Percentiles rank a stretch among this genome's conserved stretches.
Evolutionary conservation across 2,329 filamentous ascomycete species (phyloP).

Genomic region (Fusarium sp.): DNA sequence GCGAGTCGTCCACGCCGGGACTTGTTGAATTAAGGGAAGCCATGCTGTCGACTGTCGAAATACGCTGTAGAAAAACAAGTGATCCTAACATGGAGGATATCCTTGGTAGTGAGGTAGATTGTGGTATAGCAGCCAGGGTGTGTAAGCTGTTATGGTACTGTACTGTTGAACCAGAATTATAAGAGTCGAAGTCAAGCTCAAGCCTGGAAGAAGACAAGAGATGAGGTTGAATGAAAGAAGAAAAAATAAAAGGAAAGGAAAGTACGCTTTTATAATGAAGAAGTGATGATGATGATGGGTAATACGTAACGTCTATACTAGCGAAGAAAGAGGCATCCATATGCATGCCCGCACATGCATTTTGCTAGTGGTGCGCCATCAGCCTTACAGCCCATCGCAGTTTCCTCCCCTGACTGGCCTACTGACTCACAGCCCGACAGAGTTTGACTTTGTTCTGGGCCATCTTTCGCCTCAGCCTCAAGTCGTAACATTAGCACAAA

Average conservation of each 20-base stretch:
- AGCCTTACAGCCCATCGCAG: constrained; percentile 17
- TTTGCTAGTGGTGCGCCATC: constrained; percentile 1
- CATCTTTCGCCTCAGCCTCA: background rate
- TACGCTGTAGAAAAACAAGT: constrained; percentile 11
- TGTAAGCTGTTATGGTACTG: background rate
- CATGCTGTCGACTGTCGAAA: constrained; percentile 36
- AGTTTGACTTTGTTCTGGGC: background rate
- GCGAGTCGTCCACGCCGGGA: constrained; percentile 8
- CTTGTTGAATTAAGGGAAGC: constrained; percentile 40
- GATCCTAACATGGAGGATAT: constrained; percentile 18
- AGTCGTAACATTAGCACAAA: constrained; percentile 4
- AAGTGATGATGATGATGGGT: background rate
- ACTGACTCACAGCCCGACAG: constrained; percentile 32
- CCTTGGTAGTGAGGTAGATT: background rate
- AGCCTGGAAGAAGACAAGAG: constrained; percentile 15
- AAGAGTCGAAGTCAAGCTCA: background rate
- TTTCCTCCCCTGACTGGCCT: constrained; percentile 19
- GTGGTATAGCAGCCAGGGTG: background rate
- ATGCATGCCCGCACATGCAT: background rate
- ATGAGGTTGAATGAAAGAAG: background rate
- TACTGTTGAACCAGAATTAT: background rate
- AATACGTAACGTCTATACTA: background rate
- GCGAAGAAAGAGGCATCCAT: constrained; percentile 13
- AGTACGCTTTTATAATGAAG: constrained; percentile 25
- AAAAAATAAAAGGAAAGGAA: background rate